These are phyloP conservation scores for Ormosia emarginata DNA, from an alignment of 306 rosid species.

Conservation along the genomic window DNA sequence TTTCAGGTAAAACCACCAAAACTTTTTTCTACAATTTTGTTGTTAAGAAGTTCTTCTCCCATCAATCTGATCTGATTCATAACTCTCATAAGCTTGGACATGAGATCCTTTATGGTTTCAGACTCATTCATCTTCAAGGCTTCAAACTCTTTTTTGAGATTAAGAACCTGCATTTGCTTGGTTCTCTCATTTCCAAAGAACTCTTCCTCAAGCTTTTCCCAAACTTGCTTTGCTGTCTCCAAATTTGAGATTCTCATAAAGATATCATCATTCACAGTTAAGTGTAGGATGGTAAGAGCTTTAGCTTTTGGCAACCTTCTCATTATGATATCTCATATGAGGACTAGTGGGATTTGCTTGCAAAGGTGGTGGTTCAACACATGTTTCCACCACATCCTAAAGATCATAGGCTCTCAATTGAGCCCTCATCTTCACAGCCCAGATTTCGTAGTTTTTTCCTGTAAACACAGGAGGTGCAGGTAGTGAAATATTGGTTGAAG, in stretches of 20 bases:
- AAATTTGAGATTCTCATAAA: not conserved
- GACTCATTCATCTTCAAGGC: not conserved
- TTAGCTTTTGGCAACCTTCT: not conserved
- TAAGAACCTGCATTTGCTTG: not conserved
- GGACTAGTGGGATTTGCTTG: no score
- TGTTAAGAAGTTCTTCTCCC: no score
- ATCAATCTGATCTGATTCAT: not conserved
- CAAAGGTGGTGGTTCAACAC: no score
- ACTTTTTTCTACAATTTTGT: no score
- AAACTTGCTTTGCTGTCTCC: not conserved
- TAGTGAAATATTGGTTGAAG: no score
- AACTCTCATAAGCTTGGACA: not conserved
- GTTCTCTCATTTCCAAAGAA: not conserved
- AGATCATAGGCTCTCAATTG: no score
- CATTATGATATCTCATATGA: no score
- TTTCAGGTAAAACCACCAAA: no score
- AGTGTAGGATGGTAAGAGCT: not conserved
- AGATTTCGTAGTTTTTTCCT: no score
- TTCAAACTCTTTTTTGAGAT: not conserved
- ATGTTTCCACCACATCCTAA: no score
- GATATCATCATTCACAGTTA: not conserved
- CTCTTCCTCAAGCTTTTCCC: not conserved
- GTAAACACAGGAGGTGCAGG: no score
- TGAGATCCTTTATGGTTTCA: not conserved
- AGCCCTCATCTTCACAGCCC: no score